Evolutionary conservation across 2,329 filamentous ascomycete species (phyloP), one percentile per base, ranked within the genome.

Genomic region (Aaosphaeria pasadenensis): DNA sequence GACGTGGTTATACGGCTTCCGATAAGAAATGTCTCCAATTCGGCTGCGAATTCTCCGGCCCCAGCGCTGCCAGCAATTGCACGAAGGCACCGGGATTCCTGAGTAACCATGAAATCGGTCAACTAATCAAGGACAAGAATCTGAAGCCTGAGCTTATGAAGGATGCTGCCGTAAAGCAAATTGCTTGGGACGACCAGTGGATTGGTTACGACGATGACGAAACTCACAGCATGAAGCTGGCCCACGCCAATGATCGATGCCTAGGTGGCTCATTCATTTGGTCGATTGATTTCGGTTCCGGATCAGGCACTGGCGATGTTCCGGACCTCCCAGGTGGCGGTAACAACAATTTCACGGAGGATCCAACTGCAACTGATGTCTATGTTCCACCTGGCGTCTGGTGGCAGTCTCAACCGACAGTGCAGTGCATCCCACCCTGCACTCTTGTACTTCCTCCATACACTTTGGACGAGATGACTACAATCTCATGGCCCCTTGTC

Each of bases 221-320:
- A 43, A 43, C 41, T 30, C 30, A 11, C 28, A 52, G 66, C 1
- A 75, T 62, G 32, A 82, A 75, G 11, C 85, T 69, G 1, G 69
- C 64, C 30, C 80, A 71, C 13, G 74, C 65, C 4, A 57, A 59
- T 42, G 5, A 48, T 11, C 45, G 32, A 4, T 64, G 61, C 30
- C 32, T 64, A 11, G 58, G 62, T 4, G 60, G 60, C 6, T 56
- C 43, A 28, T 54, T 64, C 49, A 50, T 57, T n/a, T 65, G 46
- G 46, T 31, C 46, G 5, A 11, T 48, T 13, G 46, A 48, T 35
- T 40, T 11, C 39, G 39, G 7, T 17, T 40, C 39, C 7, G 39
- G 39, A 40, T 40, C 39, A n/a, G 39, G 39, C 2, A 40, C 39
- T n/a, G 39, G 39, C 9, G 39, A 40, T 28, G 17, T 7, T 40